Base-by-base conservation (phyloP, 768 basidiomycete genomes). In the Mycena leptocephala region DNA sequence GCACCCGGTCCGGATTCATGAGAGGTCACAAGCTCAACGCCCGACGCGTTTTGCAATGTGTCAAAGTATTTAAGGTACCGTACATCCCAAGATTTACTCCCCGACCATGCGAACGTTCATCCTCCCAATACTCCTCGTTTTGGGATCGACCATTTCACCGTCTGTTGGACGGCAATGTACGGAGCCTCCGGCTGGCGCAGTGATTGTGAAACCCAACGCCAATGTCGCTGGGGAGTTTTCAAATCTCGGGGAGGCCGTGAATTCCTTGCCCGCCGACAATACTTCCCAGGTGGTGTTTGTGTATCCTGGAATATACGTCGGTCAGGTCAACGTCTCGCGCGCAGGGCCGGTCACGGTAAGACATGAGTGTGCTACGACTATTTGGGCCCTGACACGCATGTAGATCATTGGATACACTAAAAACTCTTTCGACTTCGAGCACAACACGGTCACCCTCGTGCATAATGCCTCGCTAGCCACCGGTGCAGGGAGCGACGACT, bases 221-320 rank as follows among this genome's bases (percentile, higher is more conserved):
- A 68, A 70, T 16, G 70, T 66, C 6, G 30, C 79, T 4, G 77
- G 80, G 26, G 78, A 80, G 63, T 83, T 79, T 46, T 58, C 78
- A 6, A 76, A 70, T 22, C 64, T 83, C 2, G 76, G 70, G n/a
- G 80, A 69, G 5, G 82, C 82, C 10, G 79, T 83, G 35, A 76
- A 80, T 43, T 74, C 81, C 10, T 70, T 83, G 33, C 81, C 82
- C 2, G 68, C 68, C 8, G 82, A 81, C 46, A 75, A 59, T 8
- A 77, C 74, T 20, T 63, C 79, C 4, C 78, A 78, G 56, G 72
- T 77, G 7, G 80, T 84, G 22, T 84, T 84, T 66, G 78, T 84
- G 24, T 84, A 78, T 68, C 80, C 83, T 13, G 83, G 83, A 4
- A 78, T 79, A 6, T 84, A 84, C 59, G 43, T 48, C 14, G 81